Conservation (phyloP, 495 filamentous ascomycete genomes). For the Talaromyces proteolyticus region DNA sequence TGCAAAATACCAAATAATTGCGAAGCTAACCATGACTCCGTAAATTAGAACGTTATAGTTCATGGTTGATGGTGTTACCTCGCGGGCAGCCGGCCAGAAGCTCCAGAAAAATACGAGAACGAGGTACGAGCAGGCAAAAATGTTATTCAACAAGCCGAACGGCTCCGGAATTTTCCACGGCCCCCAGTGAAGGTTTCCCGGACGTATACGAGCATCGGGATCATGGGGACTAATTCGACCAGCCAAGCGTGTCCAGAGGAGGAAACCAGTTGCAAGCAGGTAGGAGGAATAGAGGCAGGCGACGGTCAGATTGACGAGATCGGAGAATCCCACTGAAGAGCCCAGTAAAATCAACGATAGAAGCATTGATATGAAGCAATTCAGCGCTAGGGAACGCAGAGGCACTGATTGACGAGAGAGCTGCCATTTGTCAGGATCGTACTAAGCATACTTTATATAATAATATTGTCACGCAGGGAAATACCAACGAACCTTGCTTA, state of each 20-base stretch:
- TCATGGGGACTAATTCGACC: slow-evolving; percentile 24
- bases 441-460: neutral
- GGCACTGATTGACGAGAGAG: neutral
- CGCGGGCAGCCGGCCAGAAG: slow-evolving; percentile 31
- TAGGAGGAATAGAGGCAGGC: slow-evolving; percentile 39
- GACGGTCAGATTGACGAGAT: slow-evolving; percentile 35
- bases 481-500: slow-evolving; percentile 32
- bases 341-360: slow-evolving; percentile 42
- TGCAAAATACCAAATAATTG: slow-evolving; percentile 27
- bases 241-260: slow-evolving; percentile 40
- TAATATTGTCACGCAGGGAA: neutral
- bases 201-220: slow-evolving; percentile 10
- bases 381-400: neutral
- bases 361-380: slow-evolving; percentile 7
- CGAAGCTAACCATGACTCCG: slow-evolving; percentile 20
- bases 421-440: neutral
- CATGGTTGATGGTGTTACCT: slow-evolving; percentile 32
- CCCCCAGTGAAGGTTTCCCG: slow-evolving; percentile 26
- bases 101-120: slow-evolving; percentile 35
- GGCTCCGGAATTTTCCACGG: slow-evolving; percentile 31
- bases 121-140: slow-evolving; percentile 29
- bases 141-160: slow-evolving; percentile 31
- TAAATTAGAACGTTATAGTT: slow-evolving; percentile 38
- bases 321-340: slow-evolving; percentile 42
- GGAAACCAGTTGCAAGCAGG: slow-evolving; percentile 30